phyloP scores from a whole-genome alignment of 1,284 basidiomycete genomes.

The Inonotus hispidus region DNA sequence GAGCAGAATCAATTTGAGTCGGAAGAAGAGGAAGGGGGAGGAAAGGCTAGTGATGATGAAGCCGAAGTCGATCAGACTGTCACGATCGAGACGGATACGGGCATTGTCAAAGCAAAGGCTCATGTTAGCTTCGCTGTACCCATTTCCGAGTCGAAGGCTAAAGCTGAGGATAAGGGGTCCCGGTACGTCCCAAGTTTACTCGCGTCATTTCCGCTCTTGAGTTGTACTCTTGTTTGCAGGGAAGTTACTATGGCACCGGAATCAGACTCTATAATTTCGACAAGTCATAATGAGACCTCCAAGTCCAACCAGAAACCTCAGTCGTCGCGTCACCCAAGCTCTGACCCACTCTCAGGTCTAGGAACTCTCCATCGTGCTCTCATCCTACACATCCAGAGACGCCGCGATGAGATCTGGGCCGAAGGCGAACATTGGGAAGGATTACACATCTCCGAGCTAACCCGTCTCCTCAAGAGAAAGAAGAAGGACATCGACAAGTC shows the following conservation, averaged over 20 bases:
- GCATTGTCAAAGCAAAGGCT: background rate
- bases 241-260: background rate
- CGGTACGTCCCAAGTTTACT: background rate
- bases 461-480: background rate
- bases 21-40: too few species aligned
- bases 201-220: background rate
- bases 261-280: background rate
- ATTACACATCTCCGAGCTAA: background rate
- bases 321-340: background rate
- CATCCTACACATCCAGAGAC: constrained; percentile 4
- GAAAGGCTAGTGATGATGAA: background rate
- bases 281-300: background rate
- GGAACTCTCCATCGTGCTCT: constrained; percentile 1
- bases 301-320: background rate
- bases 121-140: background rate
- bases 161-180: background rate
- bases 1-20: too few species aligned
- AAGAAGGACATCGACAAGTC: background rate
- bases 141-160: background rate
- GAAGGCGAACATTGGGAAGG: background rate
- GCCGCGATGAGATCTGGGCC: background rate
- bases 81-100: background rate
- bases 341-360: constrained; percentile 1
- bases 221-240: background rate
- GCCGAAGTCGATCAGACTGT: background rate